Base-by-base conservation (phyloP, 2,329 filamentous ascomycete genomes). In the Colletotrichum eleusines region DNA sequence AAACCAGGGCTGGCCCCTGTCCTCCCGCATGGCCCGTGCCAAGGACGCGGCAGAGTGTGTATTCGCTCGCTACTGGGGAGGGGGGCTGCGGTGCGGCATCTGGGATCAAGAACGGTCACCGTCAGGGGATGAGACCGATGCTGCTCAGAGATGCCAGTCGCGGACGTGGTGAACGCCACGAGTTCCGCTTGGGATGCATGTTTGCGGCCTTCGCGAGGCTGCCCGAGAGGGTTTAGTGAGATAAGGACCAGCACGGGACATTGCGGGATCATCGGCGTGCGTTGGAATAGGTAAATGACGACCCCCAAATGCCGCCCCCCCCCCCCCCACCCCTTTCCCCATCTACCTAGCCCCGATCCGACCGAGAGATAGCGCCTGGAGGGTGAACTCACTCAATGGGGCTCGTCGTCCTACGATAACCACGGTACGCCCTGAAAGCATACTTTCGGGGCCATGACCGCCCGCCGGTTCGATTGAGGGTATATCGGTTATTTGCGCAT, bases 21-120 rank as follows among this genome's bases (percentile, higher is more conserved):
- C 28, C 35, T 51, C 50, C 57, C 63, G 64, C 68, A 58, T 68
- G 63, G 64, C 31, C 68, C 53, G 68, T 68, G 68, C 64, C 12
- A 63, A 33, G 33, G 18, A 48, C 57, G 58, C 46, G 64, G 51
- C 51, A 44, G 46, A 26, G 33, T n/a, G 50, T 23, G n/a, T 51
- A 42, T 6, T 46, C 9, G 20, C 42, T 42, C 31, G 33, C 33
- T 18, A 9, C 42, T 33, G 46, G 40, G n/a, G n/a, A n/a, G n/a
- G n/a, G n/a, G n/a, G 33, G 40, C 44, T 59, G 23, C 23, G 54
- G 28, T 50, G 53, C 54, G 46, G 66, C 28, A 54, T 55, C 54
- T 64, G 54, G 54, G 54, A 42, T 60, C 46, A 60, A 38, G 51
- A 51, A 35, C 33, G 42, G 58, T 48, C 44, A 23, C 35, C 18